Evolutionary conservation across 306 rosid species (phyloP), one percentile per base, ranked within the genome.

Genomic region (Senna tora): DNA sequence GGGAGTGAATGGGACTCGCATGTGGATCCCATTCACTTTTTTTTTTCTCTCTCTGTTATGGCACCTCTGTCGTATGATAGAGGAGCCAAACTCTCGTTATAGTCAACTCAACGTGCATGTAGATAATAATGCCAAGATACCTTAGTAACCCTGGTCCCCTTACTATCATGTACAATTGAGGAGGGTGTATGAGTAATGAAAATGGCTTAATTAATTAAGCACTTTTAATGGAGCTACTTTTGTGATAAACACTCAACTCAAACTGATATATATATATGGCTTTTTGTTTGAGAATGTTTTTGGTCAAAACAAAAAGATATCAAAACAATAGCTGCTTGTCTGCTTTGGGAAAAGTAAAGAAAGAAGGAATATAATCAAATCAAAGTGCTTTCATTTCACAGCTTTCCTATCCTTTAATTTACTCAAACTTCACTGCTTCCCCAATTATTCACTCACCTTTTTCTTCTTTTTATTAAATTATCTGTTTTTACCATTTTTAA

Each of bases 341-440:
- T 72, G 72, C 85, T 82, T 82, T 78, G 73, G 59, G 51, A 75
- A 82, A 82, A 78, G 86, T 76, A 65, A 65, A 36, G 39, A 36
- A 36, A 36, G 39, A 36, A 36, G 6, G 5, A 36, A n/a, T n/a
- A n/a, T n/a, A n/a, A 36, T 36, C 7, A 36, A 36, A 82, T 34
- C 81, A 71, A 75, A 82, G 86, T 75, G 78, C 69, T 82, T 75
- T 75, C 60, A 75, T 79, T 75, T 75, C 60, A 75, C 83, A 75
- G 83, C 86, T 82, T 82, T 75, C 80, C n/a, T n/a, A n/a, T n/a
- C n/a, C n/a, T n/a, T n/a, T n/a, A n/a, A n/a, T 78, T 74, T 53
- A 20, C 49, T 61, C 67, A 36, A 10, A 19, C 10, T 17, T 36
- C 20, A 61, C 67, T 10, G 65, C 8, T 15, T 47, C 2, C 12